Evolutionary conservation across 1,284 basidiomycete species (phyloP).

Genomic region (Tilletia setariae): DNA sequence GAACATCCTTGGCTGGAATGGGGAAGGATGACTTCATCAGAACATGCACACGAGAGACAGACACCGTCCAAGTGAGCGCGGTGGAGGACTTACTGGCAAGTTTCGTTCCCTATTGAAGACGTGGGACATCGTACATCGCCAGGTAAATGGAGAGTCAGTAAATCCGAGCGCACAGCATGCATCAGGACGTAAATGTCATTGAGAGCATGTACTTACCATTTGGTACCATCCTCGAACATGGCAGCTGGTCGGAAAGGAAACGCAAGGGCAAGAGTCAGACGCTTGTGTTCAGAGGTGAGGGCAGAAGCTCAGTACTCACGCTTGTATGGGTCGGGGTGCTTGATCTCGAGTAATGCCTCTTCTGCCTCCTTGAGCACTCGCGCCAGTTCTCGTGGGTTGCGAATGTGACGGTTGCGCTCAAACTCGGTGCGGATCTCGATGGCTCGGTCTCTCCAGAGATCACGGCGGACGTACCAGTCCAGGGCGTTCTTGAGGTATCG

Average conservation of each 20-base stretch:
- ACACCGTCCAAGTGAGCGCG: background rate
- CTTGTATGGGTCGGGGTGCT: conserved; percentile 88
- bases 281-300: background rate
- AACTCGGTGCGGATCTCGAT: conserved; percentile 84
- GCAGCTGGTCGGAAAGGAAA: conserved; percentile 29
- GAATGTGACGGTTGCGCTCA: conserved; percentile 83
- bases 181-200: background rate
- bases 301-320: conserved; percentile 60
- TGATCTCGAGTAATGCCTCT: conserved; percentile 65
- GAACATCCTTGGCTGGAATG: conserved; percentile 45
- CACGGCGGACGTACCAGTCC: conserved; percentile 81
- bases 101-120: conserved; percentile 33
- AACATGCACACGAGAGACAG: background rate
- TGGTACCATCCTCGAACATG: conserved; percentile 52
- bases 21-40: conserved; percentile 1
- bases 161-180: background rate
- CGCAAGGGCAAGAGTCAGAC: background rate
- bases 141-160: background rate
- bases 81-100: conserved; percentile 27
- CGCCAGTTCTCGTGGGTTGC: conserved; percentile 79
- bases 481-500: conserved; percentile 78
- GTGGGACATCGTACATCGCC: background rate
- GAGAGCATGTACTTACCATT: conserved; percentile 37
- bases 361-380: conserved; percentile 78
- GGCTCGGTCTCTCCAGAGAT: conserved; percentile 78